These are phyloP conservation scores for Mrakiaceae sp. DNA, from an alignment of 1,284 basidiomycete species.

Conservation along the genomic window DNA sequence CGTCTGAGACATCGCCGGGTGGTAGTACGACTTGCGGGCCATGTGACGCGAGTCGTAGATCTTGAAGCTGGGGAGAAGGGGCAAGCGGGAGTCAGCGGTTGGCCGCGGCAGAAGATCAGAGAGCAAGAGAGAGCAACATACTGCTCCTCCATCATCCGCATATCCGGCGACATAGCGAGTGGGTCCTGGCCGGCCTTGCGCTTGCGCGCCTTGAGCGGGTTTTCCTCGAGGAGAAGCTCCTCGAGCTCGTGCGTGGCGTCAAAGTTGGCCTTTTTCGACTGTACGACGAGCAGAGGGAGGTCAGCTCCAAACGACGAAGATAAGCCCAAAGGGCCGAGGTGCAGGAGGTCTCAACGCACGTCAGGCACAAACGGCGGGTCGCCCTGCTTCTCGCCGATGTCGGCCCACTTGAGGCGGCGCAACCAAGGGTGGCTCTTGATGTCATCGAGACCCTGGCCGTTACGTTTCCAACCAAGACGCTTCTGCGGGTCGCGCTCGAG, in stretches of 20 bases:
- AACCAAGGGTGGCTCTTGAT: slow-evolving; percentile 81
- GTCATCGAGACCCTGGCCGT: slow-evolving; percentile 66
- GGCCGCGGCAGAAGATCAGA: too few species aligned
- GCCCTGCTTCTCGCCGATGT: slow-evolving; percentile 64
- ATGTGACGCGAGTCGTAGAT: slow-evolving; percentile 34
- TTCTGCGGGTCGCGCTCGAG: slow-evolving; percentile 73
- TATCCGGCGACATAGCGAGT: slow-evolving; percentile 71
- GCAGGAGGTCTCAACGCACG: slow-evolving; percentile 25
- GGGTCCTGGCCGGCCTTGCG: slow-evolving; percentile 81
- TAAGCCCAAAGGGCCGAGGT: neutral
- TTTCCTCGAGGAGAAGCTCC: slow-evolving; percentile 89
- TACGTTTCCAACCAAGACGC: slow-evolving; percentile 67
- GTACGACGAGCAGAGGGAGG: slow-evolving; percentile 13
- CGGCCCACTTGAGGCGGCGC: slow-evolving; percentile 70
- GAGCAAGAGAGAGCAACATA: slow-evolving; percentile 37
- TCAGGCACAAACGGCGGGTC: slow-evolving; percentile 85
- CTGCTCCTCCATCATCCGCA: slow-evolving; percentile 98
- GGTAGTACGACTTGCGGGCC: slow-evolving; percentile 24
- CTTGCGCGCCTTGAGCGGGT: slow-evolving; percentile 88
- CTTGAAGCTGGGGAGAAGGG: slow-evolving; percentile 28
- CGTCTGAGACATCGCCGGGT: slow-evolving; percentile 17
- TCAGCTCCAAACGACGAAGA: slow-evolving; percentile 12
- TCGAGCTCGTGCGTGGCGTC: slow-evolving; percentile 98
- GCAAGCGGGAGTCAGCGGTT: neutral
- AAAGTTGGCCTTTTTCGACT: slow-evolving; percentile 97